Evolutionary conservation across 148 eudicot genomes (phyloP), one percentile per base, ranked within the genome.

Genomic region (Oxyria digyna): DNA sequence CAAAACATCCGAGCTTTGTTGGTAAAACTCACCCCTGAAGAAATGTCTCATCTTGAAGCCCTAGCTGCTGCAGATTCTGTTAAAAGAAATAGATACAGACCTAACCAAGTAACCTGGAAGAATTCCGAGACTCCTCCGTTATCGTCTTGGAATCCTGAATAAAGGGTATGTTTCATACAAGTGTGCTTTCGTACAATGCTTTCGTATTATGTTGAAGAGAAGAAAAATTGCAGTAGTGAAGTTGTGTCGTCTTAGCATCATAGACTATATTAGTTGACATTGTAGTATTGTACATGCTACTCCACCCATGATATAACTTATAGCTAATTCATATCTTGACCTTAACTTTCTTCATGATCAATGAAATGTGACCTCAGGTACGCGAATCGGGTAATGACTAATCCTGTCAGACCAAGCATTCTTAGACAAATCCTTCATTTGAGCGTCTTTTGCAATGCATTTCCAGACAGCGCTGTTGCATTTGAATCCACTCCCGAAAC

Each of bases 401-500:
- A 82, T 79, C 74, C 74, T 79, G 62, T 82, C 79, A 67, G 69
- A 69, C 82, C 85, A 82, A 26, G 76, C 82, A 74, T 74, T 82
- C 69, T 66, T 4, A 32, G 48, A 50, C 62, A 54, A 13, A 24
- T 73, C 29, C 33, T 33, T 35, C 42, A 62, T 20, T 62, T 37
- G 20, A 59, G 54, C 15, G 1, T 43, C 64, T 57, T 71, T 72
- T 26, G 80, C 69, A 35, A 79, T 50, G 62, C 85, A 77, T 54
- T 77, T 82, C 85, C 85, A 82, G 26, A 77, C 77, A 62, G 82
- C 85, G 77, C 80, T 79, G 24, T 82, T 82, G 62, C 85, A 82
- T 67, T 79, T 82, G 68, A 82, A 82, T 6, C 85, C 85, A 72
- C 82, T 79, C 64, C 85, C 85, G 46, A 82, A 79, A 33, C 80